Conservation (phyloP, 768 basidiomycete genomes). For the Boletus bicolor region DNA sequence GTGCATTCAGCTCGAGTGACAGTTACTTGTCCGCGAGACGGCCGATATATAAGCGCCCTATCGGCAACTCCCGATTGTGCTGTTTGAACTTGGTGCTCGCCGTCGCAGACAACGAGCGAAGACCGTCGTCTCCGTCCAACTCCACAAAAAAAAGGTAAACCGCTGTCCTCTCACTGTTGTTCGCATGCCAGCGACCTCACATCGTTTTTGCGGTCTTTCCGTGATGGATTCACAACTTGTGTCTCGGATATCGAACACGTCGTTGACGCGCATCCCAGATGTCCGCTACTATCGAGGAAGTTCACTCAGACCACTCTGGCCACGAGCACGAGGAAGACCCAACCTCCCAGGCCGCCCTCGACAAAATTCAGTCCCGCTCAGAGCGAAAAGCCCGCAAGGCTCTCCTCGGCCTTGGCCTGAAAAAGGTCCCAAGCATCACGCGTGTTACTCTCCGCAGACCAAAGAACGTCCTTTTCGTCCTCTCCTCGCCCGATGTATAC, state of each 20-base stretch:
- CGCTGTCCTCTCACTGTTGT: background rate
- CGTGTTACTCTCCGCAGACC: constrained; percentile 93
- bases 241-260: constrained; percentile 29
- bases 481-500: constrained; percentile 94
- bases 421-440: constrained; percentile 89
- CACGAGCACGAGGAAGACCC: constrained; percentile 79
- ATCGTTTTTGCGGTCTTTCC: background rate
- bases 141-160: constrained; percentile 23
- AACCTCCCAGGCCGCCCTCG: constrained; percentile 77
- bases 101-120: constrained; percentile 36
- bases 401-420: constrained; percentile 84
- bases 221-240: constrained; percentile 29
- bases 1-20: background rate
- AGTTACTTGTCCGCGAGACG: background rate
- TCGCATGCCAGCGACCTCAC: background rate
- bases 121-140: constrained; percentile 12
- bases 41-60: background rate
- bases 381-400: constrained; percentile 97
- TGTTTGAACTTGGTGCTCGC: constrained; percentile 24
- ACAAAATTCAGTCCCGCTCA: constrained; percentile 91
- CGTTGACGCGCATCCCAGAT: constrained; percentile 44
- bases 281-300: constrained; percentile 78
- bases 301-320: constrained; percentile 76
- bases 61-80: constrained; percentile 29
- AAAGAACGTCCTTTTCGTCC: constrained; percentile 94